A percentile compares a stretch with the other conserved stretches of the same genome.
Evolutionary conservation across 805 yeast species (phyloP).

Genomic region (Vanderwaltozyma yarrowii): DNA sequence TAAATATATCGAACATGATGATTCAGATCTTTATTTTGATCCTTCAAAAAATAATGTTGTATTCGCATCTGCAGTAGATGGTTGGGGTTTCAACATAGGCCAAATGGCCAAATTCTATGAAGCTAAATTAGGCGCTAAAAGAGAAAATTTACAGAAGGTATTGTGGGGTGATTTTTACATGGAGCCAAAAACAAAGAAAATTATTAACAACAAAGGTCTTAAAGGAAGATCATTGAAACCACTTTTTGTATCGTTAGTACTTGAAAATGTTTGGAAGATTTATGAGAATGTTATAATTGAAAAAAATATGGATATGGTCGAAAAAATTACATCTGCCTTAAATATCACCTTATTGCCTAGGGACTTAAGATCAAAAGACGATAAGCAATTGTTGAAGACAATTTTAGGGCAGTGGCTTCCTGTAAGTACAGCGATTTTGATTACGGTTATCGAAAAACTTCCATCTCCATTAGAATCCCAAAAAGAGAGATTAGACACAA

Average conservation of each 20-base stretch:
- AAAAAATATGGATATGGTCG: conserved; percentile 59
- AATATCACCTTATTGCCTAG: conserved; percentile 60
- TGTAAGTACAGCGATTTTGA: conserved; percentile 70
- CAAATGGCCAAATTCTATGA: conserved; percentile 85
- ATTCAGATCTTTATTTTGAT: conserved; percentile 71
- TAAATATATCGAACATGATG: conserved; percentile 65
- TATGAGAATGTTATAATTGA: conserved; percentile 61
- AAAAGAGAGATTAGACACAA: conserved; percentile 51
- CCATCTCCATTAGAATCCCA: conserved; percentile 83
- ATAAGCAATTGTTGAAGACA: conserved; percentile 46
- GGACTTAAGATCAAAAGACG: conserved; percentile 72
- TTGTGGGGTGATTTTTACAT: conserved; percentile 91
- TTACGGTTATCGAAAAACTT: conserved; percentile 73
- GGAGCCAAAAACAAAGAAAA: conserved; percentile 83
- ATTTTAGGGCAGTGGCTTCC: conserved; percentile 94
- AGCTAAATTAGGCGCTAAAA: conserved; percentile 73
- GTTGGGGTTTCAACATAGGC: conserved; percentile 92
- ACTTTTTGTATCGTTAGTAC: conserved; percentile 72
- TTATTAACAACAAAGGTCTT: conserved; percentile 53
- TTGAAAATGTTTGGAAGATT: conserved; percentile 88
- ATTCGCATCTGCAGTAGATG: conserved; percentile 87
- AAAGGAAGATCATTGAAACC: conserved; percentile 63
- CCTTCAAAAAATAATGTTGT: conserved; percentile 86
- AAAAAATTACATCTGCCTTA: conserved; percentile 63
- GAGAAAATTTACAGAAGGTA: conserved; percentile 69